Evolutionary conservation across 768 basidiomycete genomes (phyloP), one percentile per base, ranked within the genome.

Genomic region (Hygrophoropsis aurantiaca): DNA sequence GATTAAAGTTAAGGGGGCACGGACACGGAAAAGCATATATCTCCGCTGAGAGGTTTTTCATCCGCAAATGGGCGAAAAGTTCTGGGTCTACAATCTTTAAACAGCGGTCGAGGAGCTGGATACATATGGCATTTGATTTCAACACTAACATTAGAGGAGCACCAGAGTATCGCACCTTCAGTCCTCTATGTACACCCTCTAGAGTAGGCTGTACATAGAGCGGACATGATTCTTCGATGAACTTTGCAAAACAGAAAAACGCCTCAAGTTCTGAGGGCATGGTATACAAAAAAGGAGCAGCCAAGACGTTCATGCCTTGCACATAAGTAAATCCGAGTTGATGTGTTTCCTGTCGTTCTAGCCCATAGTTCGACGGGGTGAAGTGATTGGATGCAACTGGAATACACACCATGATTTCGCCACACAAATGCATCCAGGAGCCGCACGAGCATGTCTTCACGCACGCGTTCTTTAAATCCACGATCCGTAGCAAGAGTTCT

Each of bases 191-290:
- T 0, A 98, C 97, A 7, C 97, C 97, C 62, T 94, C 90, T 11
- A 99, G 73, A 0, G 94, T 97, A 2, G 94, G 94, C 56, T 94
- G 90, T 7, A 98, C 94, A 62, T 98, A 99, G n/a, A 93, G 70
- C 8, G 97, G 97, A 68, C 94, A 97, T 8, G 81, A 85, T 47
- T 86, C 84, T 69, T 97, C 95, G 56, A 98, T 97, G 63, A 99
- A 99, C 58, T 87, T 90, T 21, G 91, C 81, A 60, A 99, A 98
- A 68, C 92, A 97, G 52, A 86, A 94, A 67, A 97, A 99, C 1
- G 97, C 97, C 66, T 99, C 97, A n/a, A 98, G 69, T 66, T 99
- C 93, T 9, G 93, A 93, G 5, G 97, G 94, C 83, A 98, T 90
- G 10, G 90, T 92, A 62, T 97, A 99, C 23, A 99, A 77, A 67